These are phyloP conservation scores for Ascochyta clinopodiicola DNA, from an alignment of 2,329 filamentous ascomycete species.

Conservation along the genomic window DNA sequence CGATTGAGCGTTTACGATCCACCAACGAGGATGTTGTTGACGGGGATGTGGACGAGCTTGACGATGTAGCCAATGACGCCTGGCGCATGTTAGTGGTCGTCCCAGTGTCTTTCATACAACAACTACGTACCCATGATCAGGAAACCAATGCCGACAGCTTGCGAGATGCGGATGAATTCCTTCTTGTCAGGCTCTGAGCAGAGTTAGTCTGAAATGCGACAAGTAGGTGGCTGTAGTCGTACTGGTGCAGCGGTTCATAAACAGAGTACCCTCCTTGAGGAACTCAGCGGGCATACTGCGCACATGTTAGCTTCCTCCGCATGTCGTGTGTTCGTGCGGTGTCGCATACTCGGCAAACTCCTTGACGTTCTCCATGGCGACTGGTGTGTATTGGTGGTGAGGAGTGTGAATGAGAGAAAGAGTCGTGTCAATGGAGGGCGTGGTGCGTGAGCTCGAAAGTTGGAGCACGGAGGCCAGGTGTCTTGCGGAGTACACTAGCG, in stretches of 20 bases:
- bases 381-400: conserved; percentile 7
- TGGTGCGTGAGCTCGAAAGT: conserved; percentile 26
- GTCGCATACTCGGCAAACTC: conserved; percentile 67
- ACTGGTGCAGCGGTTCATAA: conserved; percentile 58
- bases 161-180: conserved; percentile 55
- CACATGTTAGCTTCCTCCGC: conserved; percentile 26
- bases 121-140: conserved; percentile 54
- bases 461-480: conserved; percentile 35
- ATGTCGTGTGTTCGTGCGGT: not conserved
- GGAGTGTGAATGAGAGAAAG: not conserved
- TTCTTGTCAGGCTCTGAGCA: conserved; percentile 52
- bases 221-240: conserved; percentile 2
- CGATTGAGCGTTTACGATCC: conserved; percentile 40
- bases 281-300: conserved; percentile 50
- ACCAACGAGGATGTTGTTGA: conserved; percentile 61
- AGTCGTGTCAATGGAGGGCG: conserved; percentile 18
- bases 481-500: conserved; percentile 30
- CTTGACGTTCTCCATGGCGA: conserved; percentile 72
- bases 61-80: conserved; percentile 60
- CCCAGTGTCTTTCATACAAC: not conserved
- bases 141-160: conserved; percentile 61
- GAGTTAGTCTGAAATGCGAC: conserved; percentile 27
- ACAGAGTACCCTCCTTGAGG: conserved; percentile 56
- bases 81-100: conserved; percentile 6
- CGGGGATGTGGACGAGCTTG: conserved; percentile 61